phyloP scores from a whole-genome alignment of 768 basidiomycete genomes.

The Suillus luteus region DNA sequence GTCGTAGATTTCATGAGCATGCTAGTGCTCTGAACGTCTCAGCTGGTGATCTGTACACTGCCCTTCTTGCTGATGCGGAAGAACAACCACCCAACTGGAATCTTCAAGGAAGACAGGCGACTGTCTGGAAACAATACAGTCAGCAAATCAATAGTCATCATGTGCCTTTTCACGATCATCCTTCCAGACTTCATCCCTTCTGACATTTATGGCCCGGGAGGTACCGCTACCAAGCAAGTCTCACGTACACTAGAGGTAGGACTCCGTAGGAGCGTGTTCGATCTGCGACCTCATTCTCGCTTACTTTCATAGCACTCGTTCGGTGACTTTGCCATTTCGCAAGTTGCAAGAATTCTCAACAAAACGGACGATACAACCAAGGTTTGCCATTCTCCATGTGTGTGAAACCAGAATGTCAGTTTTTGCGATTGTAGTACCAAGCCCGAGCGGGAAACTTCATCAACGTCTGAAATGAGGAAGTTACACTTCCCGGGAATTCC shows the following conservation, averaged over 20 bases:
- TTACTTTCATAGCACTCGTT: slow-evolving; percentile 52
- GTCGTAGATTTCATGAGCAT: slow-evolving; percentile 50
- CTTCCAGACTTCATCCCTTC: slow-evolving; percentile 33
- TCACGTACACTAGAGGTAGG: slow-evolving; percentile 60
- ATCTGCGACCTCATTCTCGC: neutral
- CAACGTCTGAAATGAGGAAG: slow-evolving; percentile 61
- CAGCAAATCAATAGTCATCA: slow-evolving; percentile 7
- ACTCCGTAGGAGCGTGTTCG: neutral
- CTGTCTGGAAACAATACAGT: slow-evolving; percentile 58
- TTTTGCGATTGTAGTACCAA: slow-evolving; percentile 43
- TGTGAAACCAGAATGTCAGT: neutral
- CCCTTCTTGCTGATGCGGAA: slow-evolving; percentile 62
- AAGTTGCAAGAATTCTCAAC: slow-evolving; percentile 58
- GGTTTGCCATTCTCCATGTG: slow-evolving; percentile 32
- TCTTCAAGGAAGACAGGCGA: slow-evolving; percentile 58
- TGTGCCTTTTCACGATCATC: slow-evolving; percentile 3
- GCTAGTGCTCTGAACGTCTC: slow-evolving; percentile 50
- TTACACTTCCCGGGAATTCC: slow-evolving; percentile 50
- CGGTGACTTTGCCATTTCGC: slow-evolving; percentile 63
- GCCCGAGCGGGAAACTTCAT: slow-evolving; percentile 55
- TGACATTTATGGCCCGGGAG: slow-evolving; percentile 40
- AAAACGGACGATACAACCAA: slow-evolving; percentile 51
- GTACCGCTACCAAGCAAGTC: slow-evolving; percentile 62
- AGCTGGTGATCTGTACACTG: slow-evolving; percentile 51
- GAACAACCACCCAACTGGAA: slow-evolving; percentile 61